Evolutionary conservation across 1,284 basidiomycete genomes (phyloP).

Genomic region (Cystobasidium slooffiae): DNA sequence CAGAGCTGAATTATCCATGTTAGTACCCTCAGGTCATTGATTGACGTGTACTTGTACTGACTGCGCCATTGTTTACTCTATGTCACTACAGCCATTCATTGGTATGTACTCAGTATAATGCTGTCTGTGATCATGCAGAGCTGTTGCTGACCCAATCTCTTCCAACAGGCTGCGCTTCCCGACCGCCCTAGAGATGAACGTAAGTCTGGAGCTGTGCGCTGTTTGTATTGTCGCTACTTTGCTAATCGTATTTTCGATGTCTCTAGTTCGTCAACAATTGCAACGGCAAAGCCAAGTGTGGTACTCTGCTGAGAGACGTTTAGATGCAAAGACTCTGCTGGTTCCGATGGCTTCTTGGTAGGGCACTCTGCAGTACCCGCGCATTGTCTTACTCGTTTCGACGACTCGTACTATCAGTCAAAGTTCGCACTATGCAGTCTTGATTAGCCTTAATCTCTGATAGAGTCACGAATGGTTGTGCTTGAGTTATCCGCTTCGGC

Average conservation of each 20-base stretch:
- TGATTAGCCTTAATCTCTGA: too few relatives aligned
- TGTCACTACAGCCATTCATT: conserved; percentile 19
- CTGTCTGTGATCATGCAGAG: not conserved
- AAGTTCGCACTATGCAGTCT: too few relatives aligned
- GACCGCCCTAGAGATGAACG: conserved; percentile 36
- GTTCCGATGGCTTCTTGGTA: not conserved
- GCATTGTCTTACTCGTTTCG: too few relatives aligned
- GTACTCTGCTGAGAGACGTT: conserved; percentile 33
- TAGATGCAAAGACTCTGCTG: not conserved
- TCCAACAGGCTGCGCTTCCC: conserved; percentile 11
- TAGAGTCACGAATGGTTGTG: too few relatives aligned
- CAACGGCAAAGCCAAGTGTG: conserved; percentile 30
- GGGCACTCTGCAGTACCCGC: not conserved
- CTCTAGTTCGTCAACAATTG: conserved; percentile 40
- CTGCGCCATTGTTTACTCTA: too few relatives aligned
- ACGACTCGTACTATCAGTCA: too few relatives aligned
- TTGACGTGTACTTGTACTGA: not conserved
- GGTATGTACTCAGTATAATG: not conserved
- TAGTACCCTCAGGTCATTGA: not conserved
- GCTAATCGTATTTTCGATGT: not conserved
- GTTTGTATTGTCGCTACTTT: too few relatives aligned
- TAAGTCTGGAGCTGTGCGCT: not conserved
- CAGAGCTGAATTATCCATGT: conserved; percentile 44
- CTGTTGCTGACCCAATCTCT: not conserved
- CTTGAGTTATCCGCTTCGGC: too few relatives aligned